A percentile compares a stretch with the other conserved stretches of the same genome.
phyloP scores from a whole-genome alignment of 345 rosid species.

The Eutrema heterophyllum region DNA sequence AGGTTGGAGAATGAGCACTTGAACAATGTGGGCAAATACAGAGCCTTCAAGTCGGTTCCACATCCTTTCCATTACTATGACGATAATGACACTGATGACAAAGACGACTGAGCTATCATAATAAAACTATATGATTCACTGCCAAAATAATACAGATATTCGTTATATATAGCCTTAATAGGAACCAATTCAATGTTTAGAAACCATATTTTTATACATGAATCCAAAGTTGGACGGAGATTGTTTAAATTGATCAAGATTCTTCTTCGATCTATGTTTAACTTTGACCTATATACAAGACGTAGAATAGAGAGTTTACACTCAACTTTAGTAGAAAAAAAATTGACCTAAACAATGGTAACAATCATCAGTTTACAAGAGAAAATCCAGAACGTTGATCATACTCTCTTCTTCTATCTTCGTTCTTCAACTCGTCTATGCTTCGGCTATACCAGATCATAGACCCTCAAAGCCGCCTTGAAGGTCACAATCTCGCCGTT shows the following conservation, averaged over 20 bases:
- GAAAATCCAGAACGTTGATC: conserved; percentile 12
- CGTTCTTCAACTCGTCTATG: neutral
- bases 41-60: conserved; percentile 38
- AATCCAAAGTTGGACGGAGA: neutral
- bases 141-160: neutral
- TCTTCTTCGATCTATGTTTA: neutral
- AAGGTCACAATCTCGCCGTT: neutral
- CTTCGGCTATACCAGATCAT: neutral
- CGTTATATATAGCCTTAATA: neutral
- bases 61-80: conserved; percentile 37
- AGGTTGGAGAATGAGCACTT: conserved; percentile 39
- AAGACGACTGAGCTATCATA: conserved; percentile 14
- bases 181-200: conserved; percentile 5
- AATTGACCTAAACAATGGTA: neutral
- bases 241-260: neutral
- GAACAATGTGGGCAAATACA: conserved; percentile 34
- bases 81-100: conserved; percentile 23
- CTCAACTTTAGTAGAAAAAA: neutral
- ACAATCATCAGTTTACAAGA: neutral
- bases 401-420: conserved; percentile 5
- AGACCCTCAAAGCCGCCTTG: neutral
- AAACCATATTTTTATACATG: neutral
- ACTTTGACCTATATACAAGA: neutral
- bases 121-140: neutral
- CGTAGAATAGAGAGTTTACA: neutral